Base-by-base conservation (phyloP, 106 monocot genomes). In the Dendrobium huoshanense region DNA sequence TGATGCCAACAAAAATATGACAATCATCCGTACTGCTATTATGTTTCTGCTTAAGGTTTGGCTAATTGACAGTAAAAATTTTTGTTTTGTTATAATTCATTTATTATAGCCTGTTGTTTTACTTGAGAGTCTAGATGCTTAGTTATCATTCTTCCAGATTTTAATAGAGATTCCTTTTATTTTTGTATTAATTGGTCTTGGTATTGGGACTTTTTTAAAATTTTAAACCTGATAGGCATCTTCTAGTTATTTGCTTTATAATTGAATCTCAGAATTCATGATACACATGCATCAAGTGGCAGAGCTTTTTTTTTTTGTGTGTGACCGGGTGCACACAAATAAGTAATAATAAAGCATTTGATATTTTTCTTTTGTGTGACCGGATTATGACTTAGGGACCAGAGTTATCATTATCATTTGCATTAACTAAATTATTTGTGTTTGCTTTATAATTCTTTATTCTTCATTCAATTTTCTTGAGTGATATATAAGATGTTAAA, bases 1-100 rank as follows among this genome's bases (percentile, higher is more conserved):
- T 83, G 72, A 73, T 83, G 83, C 27, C 78, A 78, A 79, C 83
- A 73, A 83, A 55, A 79, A 83, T 79, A 58, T 83, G 27, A 83
- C 51, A 72, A 54, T 44, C 25, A 18, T 25, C 25, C 27, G 15
- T 49, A 0, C 48, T 76, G 27, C 25, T 13, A 27, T 5, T 41
- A 17, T 9, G 22, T 76, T 49, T 75, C 33, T 70, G 20, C 72
- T 18, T 20, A 76, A 49, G 76, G 76, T 76, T 76, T 76, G 76
- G 7, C 6, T 24, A 76, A 25, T 25, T 24, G 2, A 49, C 33
- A 2, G 0, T 13, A 25, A 48, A 48, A 24, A 1, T 25, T 7
- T 44, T 76, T 49, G 4, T 15, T 70, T 70, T 22, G 24, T 70
- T 70, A 31, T 16, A 16, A 37, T 64, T 64, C 64, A 64, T 64